Conservation (phyloP, 768 basidiomycete species). For the Amanita phalloides region DNA sequence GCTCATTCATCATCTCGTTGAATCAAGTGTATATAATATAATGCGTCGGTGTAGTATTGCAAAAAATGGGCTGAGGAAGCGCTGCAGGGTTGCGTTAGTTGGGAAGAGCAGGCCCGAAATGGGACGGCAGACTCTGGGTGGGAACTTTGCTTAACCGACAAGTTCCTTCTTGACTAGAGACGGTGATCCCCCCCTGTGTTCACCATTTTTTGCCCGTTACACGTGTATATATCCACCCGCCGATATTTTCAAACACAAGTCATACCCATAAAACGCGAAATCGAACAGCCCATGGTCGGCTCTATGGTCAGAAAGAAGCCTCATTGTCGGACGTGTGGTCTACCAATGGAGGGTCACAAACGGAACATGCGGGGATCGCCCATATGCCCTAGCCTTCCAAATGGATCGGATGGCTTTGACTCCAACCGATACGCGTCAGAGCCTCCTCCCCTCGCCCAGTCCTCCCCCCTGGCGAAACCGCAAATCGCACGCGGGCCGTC, state of each 20-base stretch:
- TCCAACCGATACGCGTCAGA: not conserved
- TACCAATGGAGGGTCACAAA: constrained; percentile 29
- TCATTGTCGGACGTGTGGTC: constrained; percentile 20
- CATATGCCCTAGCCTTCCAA: constrained; percentile 17
- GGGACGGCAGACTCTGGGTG: not conserved
- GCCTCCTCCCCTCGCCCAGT: constrained; percentile 5
- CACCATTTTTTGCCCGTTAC: not conserved
- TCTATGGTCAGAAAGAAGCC: constrained; percentile 14
- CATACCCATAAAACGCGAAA: constrained; percentile 3
- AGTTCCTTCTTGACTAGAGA: not conserved
- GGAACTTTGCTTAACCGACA: not conserved
- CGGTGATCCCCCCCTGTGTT: not conserved
- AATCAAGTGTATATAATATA: not conserved
- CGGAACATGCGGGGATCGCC: constrained; percentile 17
- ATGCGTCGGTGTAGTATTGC: no score
- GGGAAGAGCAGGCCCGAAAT: not conserved
- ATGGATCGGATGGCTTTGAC: not conserved
- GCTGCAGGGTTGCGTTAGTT: not conserved
- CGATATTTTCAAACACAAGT: not conserved
- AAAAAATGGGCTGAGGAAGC: no score
- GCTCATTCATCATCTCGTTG: constrained; percentile 15
- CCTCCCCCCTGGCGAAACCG: constrained; percentile 4
- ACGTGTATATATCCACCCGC: not conserved
- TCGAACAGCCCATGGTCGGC: not conserved
- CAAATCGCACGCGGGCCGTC: not conserved